Evolutionary conservation across 768 basidiomycete genomes (phyloP).

Genomic region (Lactarius hengduanensis): DNA sequence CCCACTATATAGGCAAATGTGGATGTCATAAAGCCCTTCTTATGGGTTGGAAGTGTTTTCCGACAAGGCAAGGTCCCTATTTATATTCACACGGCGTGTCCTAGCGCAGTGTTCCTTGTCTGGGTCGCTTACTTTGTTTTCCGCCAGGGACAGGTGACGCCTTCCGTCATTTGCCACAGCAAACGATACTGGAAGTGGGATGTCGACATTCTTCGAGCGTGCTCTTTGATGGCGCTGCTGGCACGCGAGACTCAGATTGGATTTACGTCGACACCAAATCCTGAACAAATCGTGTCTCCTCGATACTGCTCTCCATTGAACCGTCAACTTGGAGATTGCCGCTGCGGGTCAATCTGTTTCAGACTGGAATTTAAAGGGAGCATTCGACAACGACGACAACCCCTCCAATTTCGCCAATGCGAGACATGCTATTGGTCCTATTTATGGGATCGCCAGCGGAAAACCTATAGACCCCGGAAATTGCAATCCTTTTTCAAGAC

Average conservation of each 20-base stretch:
- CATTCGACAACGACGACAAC: too few species aligned
- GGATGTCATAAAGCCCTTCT: conserved; percentile 52
- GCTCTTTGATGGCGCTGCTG: conserved; percentile 35
- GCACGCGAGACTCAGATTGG: conserved; percentile 38
- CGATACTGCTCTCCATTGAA: conserved; percentile 41
- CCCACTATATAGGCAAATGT: conserved; percentile 39
- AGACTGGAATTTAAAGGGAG: background rate
- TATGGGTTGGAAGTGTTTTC: conserved; percentile 50
- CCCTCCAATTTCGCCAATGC: too few species aligned
- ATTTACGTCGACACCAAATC: conserved; percentile 54
- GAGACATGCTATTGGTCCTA: too few species aligned
- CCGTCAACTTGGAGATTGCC: conserved; percentile 48
- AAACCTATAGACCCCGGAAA: conserved; percentile 50
- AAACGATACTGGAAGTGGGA: background rate
- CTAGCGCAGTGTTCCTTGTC: conserved; percentile 29
- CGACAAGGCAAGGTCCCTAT: conserved; percentile 42
- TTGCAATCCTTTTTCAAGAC: conserved; percentile 43
- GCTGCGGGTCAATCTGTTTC: conserved; percentile 41
- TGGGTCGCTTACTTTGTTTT: conserved; percentile 14
- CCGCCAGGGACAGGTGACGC: conserved; percentile 8
- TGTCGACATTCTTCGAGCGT: conserved; percentile 34
- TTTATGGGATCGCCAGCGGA: conserved; percentile 44
- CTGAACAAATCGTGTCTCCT: conserved; percentile 45
- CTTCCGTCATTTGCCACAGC: background rate
- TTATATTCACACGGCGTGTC: conserved; percentile 51